Percentiles rank a stretch among this genome's conserved stretches.
Evolutionary conservation across 2,329 filamentous ascomycete species (phyloP).

Genomic region (Ceratocystis cacaofunesta): DNA sequence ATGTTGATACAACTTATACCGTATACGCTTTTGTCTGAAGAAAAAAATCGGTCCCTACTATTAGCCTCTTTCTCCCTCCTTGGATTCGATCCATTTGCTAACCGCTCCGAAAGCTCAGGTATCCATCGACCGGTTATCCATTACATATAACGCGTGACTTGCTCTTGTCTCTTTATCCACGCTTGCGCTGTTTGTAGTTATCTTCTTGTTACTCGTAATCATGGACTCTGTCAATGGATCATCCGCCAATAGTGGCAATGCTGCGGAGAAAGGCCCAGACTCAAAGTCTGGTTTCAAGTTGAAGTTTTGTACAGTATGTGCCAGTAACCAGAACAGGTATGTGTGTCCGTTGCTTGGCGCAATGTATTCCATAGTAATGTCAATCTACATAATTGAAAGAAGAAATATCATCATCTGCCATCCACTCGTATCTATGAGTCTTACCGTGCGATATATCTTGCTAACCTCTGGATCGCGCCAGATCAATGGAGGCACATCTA

Average conservation of each 20-base stretch:
- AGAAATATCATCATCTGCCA: slow-evolving; percentile 18
- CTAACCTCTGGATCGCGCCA: slow-evolving; percentile 23
- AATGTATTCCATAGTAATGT: slow-evolving; percentile 9
- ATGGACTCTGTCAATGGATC: slow-evolving; percentile 2
- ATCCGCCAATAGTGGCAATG: slow-evolving; percentile 5
- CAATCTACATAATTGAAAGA: background rate
- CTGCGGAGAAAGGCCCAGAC: slow-evolving; percentile 31
- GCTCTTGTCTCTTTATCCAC: slow-evolving; percentile 1
- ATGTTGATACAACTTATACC: slow-evolving; percentile 45
- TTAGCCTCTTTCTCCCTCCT: slow-evolving; percentile 7
- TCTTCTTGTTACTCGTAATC: background rate
- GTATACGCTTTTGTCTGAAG: slow-evolving; percentile 39
- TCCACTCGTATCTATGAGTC: slow-evolving; percentile 18
- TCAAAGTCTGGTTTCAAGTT: slow-evolving; percentile 52
- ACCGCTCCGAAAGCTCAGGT: slow-evolving; percentile 6
- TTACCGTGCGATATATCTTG: background rate
- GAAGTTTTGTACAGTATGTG: slow-evolving; percentile 97
- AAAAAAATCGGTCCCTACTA: slow-evolving; percentile 5
- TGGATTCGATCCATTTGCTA: slow-evolving; percentile 17
- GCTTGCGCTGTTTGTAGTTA: slow-evolving; percentile 16
- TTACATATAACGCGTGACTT: slow-evolving; percentile 9
- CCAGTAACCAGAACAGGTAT: slow-evolving; percentile 92
- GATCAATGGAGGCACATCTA: slow-evolving; percentile 98
- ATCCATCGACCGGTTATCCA: background rate
- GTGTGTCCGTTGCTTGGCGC: slow-evolving; percentile 19